Evolutionary conservation across 2,329 filamentous ascomycete genomes (phyloP).

Genomic region (Diaporthe sp.): DNA sequence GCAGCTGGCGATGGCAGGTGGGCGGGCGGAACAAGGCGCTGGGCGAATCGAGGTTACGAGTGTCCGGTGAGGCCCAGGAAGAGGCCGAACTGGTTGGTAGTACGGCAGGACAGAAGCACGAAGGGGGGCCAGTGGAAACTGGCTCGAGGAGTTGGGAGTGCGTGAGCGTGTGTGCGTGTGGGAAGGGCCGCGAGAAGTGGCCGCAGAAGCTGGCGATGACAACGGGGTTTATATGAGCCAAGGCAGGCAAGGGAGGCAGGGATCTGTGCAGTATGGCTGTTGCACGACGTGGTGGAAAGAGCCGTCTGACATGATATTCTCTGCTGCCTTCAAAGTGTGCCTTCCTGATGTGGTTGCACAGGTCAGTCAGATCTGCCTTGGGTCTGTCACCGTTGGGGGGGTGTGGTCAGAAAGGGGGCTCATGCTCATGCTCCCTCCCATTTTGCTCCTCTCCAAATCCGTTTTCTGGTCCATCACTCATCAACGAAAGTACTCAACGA

Average conservation of each 20-base stretch:
- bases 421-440: not conserved
- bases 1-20: conserved; percentile 12
- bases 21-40: not conserved
- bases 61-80: not conserved
- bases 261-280: not conserved
- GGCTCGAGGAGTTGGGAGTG: not conserved
- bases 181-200: conserved; percentile 21
- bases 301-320: too few species aligned
- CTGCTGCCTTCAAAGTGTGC: too few species aligned
- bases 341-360: not conserved
- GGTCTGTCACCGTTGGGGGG: not conserved
- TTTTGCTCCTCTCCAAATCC: too few species aligned
- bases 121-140: not conserved
- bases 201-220: conserved; percentile 27
- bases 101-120: not conserved
- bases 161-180: not conserved
- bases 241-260: not conserved
- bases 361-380: not conserved
- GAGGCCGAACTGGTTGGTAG: not conserved
- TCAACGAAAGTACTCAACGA: not conserved
- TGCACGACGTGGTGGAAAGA: not conserved
- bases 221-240: conserved; percentile 28
- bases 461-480: too few species aligned
- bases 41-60: not conserved
- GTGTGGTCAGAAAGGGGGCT: not conserved